A percentile compares a stretch with the other conserved stretches of the same genome.
Evolutionary conservation across 345 rosid genomes (phyloP).

Genomic region (Boechera retrofracta): DNA sequence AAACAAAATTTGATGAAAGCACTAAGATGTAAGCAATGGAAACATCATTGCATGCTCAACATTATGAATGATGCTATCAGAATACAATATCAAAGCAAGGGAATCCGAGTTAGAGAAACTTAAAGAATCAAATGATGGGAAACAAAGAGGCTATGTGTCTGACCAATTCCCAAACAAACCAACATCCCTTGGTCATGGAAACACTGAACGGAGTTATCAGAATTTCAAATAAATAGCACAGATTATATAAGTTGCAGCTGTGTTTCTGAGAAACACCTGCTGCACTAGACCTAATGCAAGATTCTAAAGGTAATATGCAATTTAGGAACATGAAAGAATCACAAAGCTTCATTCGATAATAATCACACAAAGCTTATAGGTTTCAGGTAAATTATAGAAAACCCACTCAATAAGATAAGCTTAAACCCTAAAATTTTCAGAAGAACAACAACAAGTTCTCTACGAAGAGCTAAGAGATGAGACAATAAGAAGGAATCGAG

Average conservation of each 20-base stretch:
- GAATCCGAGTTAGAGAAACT: background rate
- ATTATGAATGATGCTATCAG: background rate
- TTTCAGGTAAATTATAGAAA: background rate
- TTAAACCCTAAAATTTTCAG: background rate
- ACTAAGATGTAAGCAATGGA: conserved; percentile 13
- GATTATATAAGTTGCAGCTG: background rate
- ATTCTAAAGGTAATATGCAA: conserved; percentile 6
- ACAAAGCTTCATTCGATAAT: conserved; percentile 16
- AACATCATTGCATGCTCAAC: conserved; percentile 10
- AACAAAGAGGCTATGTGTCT: background rate
- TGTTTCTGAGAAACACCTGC: background rate
- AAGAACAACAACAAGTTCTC: background rate
- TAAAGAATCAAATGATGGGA: conserved; percentile 26
- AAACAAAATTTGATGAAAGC: conserved; percentile 37
- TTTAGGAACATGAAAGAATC: background rate
- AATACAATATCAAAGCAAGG: background rate
- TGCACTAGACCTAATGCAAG: conserved; percentile 14
- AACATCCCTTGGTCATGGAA: conserved; percentile 2
- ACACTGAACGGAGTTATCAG: background rate
- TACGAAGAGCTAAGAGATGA: conserved; percentile 4
- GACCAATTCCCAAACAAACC: conserved; percentile 1
- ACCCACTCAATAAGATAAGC: conserved; percentile 19
- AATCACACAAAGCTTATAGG: background rate
- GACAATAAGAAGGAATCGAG: background rate
- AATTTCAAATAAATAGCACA: background rate